Evolutionary conservation across 1,284 basidiomycete species (phyloP).

Genomic region (Amylostereum chailletii): DNA sequence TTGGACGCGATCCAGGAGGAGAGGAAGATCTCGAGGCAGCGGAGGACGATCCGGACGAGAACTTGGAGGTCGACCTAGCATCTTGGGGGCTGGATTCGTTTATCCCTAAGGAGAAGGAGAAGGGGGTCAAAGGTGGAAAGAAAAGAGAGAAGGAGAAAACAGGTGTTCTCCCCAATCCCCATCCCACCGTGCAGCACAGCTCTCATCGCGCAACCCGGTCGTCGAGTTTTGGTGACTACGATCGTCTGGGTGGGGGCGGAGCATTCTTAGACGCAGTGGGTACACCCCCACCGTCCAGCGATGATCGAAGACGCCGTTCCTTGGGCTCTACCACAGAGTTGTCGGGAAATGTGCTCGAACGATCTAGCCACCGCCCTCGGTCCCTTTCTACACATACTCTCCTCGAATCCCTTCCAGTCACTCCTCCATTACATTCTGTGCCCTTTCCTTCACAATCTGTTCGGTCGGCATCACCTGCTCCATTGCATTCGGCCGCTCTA

Average conservation of each 20-base stretch:
- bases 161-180: constrained; percentile 40
- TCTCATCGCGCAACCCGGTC: constrained; percentile 35
- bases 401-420: constrained; percentile 33
- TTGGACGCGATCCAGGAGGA: constrained; percentile 19
- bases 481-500: constrained; percentile 21
- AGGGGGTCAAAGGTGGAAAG: constrained; percentile 23
- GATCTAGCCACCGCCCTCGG: constrained; percentile 30
- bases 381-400: constrained; percentile 40
- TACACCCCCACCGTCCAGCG: constrained; percentile 18
- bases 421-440: constrained; percentile 39
- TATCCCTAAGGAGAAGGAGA: constrained; percentile 55
- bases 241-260: constrained; percentile 39
- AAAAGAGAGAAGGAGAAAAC: constrained; percentile 36
- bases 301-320: constrained; percentile 37
- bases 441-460: constrained; percentile 57
- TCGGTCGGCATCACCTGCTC: constrained; percentile 42
- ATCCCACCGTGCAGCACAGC: constrained; percentile 28
- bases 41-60: constrained; percentile 38
- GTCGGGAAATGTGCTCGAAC: constrained; percentile 28
- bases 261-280: constrained; percentile 32
- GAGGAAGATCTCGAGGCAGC: constrained; percentile 36
- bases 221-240: constrained; percentile 55
- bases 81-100: constrained; percentile 78
- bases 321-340: constrained; percentile 44
- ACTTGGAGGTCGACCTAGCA: constrained; percentile 67